A percentile compares a stretch with the other conserved stretches of the same genome.
Evolutionary conservation across 2,329 filamentous ascomycete species (phyloP).

Genomic region (Fusarium sp.): DNA sequence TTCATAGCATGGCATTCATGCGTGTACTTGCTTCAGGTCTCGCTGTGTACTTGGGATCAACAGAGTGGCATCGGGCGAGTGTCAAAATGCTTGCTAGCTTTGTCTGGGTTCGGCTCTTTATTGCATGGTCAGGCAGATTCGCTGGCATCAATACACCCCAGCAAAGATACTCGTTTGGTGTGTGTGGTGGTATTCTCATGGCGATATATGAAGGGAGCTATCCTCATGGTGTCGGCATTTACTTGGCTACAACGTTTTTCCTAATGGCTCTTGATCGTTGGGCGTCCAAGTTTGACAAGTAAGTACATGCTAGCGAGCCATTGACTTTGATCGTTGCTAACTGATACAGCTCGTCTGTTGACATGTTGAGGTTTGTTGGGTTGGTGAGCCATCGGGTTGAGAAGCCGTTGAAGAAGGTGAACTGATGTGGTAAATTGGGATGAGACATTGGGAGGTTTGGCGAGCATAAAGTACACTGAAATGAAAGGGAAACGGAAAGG

Average conservation of each 20-base stretch:
- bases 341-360: neutral
- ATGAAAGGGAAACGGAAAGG: neutral
- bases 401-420: neutral
- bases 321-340: neutral
- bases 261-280: neutral
- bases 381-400: neutral
- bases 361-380: neutral
- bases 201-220: neutral
- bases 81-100: constrained; percentile 4
- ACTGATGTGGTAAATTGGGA: neutral
- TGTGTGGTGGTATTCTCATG: neutral
- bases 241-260: neutral
- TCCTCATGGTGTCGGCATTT: neutral
- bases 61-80: neutral
- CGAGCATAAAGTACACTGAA: neutral
- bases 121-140: neutral
- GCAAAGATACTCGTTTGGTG: neutral
- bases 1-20: constrained; percentile 2
- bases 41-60: neutral
- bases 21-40: neutral
- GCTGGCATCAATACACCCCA: neutral
- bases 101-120: neutral
- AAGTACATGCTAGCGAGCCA: neutral
- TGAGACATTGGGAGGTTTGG: neutral
- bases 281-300: constrained; percentile 5